These are phyloP conservation scores for Fusarium agapanthi DNA, from an alignment of 2,329 filamentous ascomycete genomes.

Conservation along the genomic window DNA sequence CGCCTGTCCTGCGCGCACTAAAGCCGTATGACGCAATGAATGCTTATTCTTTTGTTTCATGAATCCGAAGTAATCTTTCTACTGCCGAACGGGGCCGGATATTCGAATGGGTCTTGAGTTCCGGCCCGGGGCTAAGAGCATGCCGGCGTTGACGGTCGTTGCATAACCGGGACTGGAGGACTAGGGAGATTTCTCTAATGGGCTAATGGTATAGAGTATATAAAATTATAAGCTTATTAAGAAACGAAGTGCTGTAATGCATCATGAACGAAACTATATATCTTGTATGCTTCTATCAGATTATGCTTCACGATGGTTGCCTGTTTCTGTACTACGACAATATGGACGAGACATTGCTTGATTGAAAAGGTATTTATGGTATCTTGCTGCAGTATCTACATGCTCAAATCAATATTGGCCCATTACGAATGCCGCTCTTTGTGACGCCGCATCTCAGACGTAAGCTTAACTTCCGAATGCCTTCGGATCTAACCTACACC, in stretches of 20 bases:
- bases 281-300: rapidly evolving
- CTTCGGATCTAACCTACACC: constrained; percentile 34
- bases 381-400: background rate
- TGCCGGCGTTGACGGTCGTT: background rate
- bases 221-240: too few relatives aligned
- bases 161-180: background rate
- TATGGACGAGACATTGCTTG: background rate
- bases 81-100: constrained; percentile 19
- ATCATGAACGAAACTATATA: background rate
- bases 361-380: background rate
- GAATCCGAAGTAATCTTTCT: background rate
- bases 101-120: background rate
- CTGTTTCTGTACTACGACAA: background rate
- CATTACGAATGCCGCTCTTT: background rate
- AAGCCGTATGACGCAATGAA: background rate
- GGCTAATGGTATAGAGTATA: too few relatives aligned
- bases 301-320: background rate
- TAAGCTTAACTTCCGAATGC: constrained; percentile 35
- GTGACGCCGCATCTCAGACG: background rate
- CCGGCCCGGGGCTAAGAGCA: background rate
- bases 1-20: rapidly evolving
- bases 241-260: background rate
- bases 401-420: background rate
- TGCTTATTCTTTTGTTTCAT: background rate
- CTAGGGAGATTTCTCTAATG: background rate